phyloP scores from a whole-genome alignment of 345 rosid genomes.

The Syzygium oleosum region DNA sequence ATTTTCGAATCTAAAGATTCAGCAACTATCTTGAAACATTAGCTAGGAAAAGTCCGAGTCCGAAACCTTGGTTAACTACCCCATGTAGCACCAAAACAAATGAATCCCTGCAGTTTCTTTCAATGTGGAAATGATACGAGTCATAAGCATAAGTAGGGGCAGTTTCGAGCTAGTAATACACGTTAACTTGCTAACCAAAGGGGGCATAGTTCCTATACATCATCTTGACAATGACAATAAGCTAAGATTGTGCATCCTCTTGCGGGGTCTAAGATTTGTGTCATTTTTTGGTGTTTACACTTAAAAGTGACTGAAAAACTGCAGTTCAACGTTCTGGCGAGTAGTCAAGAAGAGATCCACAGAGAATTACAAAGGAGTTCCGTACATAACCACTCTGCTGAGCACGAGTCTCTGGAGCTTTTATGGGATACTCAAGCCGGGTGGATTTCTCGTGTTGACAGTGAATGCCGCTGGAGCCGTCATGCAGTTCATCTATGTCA shows the following conservation, averaged over 20 bases:
- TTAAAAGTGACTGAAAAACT: neutral
- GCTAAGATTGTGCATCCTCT: neutral
- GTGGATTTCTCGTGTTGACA: conserved; percentile 36
- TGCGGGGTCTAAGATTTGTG: neutral
- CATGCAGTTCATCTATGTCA: conserved; percentile 37
- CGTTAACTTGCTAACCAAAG: neutral
- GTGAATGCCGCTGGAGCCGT: conserved; percentile 40
- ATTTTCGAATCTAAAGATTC: neutral
- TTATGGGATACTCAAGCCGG: conserved; percentile 50
- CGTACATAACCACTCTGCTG: conserved; percentile 48
- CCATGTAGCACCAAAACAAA: neutral
- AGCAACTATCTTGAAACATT: neutral
- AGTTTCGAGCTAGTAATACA: neutral
- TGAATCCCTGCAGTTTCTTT: neutral
- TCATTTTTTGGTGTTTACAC: neutral
- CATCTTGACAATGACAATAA: neutral
- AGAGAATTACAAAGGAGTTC: conserved; percentile 39
- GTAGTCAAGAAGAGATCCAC: conserved; percentile 50
- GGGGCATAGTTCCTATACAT: neutral
- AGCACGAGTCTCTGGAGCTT: conserved; percentile 58
- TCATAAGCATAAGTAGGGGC: neutral
- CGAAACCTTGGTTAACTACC: neutral
- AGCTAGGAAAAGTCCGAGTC: neutral
- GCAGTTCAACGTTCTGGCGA: conserved; percentile 33
- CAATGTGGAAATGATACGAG: neutral